Base-by-base conservation (phyloP, 2,329 filamentous ascomycete species). In the Botryotinia narcissicola region DNA sequence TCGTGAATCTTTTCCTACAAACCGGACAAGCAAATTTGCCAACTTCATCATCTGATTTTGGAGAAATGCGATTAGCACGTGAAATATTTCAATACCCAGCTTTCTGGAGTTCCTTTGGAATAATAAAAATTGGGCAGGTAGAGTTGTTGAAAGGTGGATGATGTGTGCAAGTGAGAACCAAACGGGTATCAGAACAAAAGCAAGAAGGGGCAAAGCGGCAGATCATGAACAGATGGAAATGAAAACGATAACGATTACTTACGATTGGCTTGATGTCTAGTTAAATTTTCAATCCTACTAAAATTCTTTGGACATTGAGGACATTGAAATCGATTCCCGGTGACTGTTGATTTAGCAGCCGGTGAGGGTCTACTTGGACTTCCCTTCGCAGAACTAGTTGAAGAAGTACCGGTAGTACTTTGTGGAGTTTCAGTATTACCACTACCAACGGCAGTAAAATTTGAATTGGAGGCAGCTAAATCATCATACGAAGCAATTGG, bases 231-330 rank as follows among this genome's bases (percentile, higher is more conserved):
- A 29, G 25, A 10, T 29, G 16, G n/a, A 46, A 9, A 18, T 29
- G 20, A n/a, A 63, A 32, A 63, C 37, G 20, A 68, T 35, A 35
- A 35, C 35, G 35, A 35, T 14, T 29, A 75, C 79, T 77, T 66
- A 80, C 79, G 79, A 73, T 80, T 80, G 16, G 79, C 79, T 70
- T 79, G 77, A 75, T 80, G 78, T n/a, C 79, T 72, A 4, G 78
- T 80, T 25, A 80, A 54, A 71, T 80, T 80, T 72, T 80, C 79
- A 44, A 80, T 79, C 57, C 79, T 76, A 66, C 75, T 79, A 75
- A 79, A 80, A 37, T 77, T 80, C 74, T 80, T 80, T 3, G 78
- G 77, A 73, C 79, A 80, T 64, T 74, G 73, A 16, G 77, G 73
- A 71, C 79, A 80, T 73, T 79, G 77, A 66, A 80, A 80, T 35